Base-by-base conservation (phyloP, 2,329 filamentous ascomycete species). In the Hypoxylon sp. region DNA sequence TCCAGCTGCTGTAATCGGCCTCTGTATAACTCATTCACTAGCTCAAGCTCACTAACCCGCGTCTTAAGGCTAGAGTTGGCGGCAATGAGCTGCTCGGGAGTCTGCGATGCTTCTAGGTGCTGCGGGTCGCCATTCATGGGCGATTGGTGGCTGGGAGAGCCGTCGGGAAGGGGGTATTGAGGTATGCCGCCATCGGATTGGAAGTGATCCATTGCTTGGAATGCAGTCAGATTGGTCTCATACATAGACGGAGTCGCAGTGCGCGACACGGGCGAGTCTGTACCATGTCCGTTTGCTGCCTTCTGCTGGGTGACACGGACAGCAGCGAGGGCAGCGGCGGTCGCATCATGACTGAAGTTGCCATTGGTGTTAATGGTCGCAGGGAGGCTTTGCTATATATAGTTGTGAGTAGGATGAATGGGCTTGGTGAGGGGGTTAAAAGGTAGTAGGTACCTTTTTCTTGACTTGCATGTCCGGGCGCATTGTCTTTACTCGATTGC, bases 401-500 rank as follows among this genome's bases (percentile, higher is more conserved):
- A 20, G 12, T 40, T 51, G 38, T 59, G 11, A 59, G 53, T 34
- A 53, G 31, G 23, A 19, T 46, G 13, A 35, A n/a, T n/a, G n/a
- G n/a, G n/a, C n/a, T n/a, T n/a, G n/a, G n/a, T n/a, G 40, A 31
- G 48, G 50, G 31, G 36, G 25, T 31, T 16, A 23, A 34, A 51
- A 32, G 25, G 40, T 38, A 47, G 37, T 8, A 11, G 4, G 30
- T 41, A 68, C 90, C 86, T 95, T 96, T 74, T 91, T 86, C 73
- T 87, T 92, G 66, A 90, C 89, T 35, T 87, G 85, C 57, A 89
- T 83, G 65, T 92, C 90, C 6, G 89, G 84, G 44, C 83, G 82
- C 72, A 84, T 83, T 19, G 91, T 94, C 80, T 97, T 97, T 64
- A 97, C 93, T 60, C 94, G 87, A 75, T 99, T 99, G 67, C 94